Conservation (phyloP, 2,329 filamentous ascomycete genomes). For the Botryotinia narcissicola region DNA sequence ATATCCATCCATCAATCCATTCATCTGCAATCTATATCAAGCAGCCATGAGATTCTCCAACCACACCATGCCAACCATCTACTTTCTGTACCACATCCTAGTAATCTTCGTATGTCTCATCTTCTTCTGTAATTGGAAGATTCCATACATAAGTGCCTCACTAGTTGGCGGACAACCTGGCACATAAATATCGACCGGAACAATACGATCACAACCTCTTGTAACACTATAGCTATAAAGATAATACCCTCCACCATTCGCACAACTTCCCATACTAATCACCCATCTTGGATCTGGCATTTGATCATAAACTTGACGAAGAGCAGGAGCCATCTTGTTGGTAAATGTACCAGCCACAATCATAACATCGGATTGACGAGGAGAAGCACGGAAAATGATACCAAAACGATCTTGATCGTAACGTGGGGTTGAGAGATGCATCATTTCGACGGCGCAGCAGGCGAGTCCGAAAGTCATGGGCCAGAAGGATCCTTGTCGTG, state of each 20-base stretch:
- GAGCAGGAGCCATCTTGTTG: slow-evolving; percentile 93
- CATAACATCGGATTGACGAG: slow-evolving; percentile 88
- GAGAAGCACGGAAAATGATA: slow-evolving; percentile 87
- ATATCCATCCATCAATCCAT: background rate
- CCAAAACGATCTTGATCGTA: slow-evolving; percentile 88
- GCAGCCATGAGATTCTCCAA: background rate
- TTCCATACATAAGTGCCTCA: slow-evolving; percentile 60
- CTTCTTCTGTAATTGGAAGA: slow-evolving; percentile 24
- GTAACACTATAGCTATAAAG: slow-evolving; percentile 81
- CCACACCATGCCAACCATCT: background rate
- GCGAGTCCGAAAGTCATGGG: slow-evolving; percentile 86
- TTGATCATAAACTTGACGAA: slow-evolving; percentile 91
- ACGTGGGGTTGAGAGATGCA: slow-evolving; percentile 82
- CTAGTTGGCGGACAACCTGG: slow-evolving; percentile 67
- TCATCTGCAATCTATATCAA: background rate
- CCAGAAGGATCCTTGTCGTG: slow-evolving; percentile 80
- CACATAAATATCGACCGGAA: slow-evolving; percentile 78
- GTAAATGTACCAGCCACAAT: slow-evolving; percentile 90
- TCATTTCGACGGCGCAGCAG: slow-evolving; percentile 90
- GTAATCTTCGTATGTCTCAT: slow-evolving; percentile 26
- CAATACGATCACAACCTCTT: slow-evolving; percentile 71
- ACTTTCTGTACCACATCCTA: slow-evolving; percentile 27
- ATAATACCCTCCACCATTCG: slow-evolving; percentile 83
- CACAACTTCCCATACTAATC: slow-evolving; percentile 78
- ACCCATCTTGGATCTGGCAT: slow-evolving; percentile 93